These are phyloP conservation scores for Tetrahymena malaccensis DNA, from an alignment of 73 alveolate species.

Conservation along the genomic window DNA sequence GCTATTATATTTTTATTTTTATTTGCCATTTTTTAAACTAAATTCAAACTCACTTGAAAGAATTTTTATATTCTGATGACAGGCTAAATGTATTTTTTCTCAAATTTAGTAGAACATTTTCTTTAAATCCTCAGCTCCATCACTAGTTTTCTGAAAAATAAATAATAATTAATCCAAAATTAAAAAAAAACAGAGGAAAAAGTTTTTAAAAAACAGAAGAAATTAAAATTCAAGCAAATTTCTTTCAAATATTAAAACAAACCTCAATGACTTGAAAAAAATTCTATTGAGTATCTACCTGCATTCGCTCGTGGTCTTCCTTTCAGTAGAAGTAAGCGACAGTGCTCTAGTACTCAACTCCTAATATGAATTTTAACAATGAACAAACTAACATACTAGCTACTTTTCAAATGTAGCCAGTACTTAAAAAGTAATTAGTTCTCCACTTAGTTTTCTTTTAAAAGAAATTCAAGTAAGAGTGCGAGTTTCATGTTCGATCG, in stretches of 20 bases:
- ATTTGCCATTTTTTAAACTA: neutral
- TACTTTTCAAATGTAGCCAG: neutral
- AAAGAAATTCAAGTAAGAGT: neutral
- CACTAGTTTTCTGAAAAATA: neutral
- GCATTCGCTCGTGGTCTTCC: neutral
- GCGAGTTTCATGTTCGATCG: neutral
- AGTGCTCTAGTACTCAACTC: neutral
- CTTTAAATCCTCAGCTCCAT: neutral
- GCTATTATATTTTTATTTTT: too few species aligned
- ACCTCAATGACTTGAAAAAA: neutral
- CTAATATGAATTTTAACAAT: neutral
- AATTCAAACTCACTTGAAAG: neutral
- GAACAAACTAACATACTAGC: neutral
- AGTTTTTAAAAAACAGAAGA: neutral
- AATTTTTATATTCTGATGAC: neutral
- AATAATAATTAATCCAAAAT: neutral
- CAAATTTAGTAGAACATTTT: neutral
- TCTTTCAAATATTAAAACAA: neutral
- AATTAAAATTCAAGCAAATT: neutral
- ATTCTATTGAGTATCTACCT: neutral
- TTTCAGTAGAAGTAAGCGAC: neutral
- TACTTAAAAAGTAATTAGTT: neutral
- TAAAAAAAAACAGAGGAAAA: neutral
- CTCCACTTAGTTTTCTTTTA: neutral
- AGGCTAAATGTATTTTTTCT: neutral